Evolutionary conservation across 1,284 basidiomycete genomes (phyloP).

Genomic region (Sanguinoderma infundibulare): DNA sequence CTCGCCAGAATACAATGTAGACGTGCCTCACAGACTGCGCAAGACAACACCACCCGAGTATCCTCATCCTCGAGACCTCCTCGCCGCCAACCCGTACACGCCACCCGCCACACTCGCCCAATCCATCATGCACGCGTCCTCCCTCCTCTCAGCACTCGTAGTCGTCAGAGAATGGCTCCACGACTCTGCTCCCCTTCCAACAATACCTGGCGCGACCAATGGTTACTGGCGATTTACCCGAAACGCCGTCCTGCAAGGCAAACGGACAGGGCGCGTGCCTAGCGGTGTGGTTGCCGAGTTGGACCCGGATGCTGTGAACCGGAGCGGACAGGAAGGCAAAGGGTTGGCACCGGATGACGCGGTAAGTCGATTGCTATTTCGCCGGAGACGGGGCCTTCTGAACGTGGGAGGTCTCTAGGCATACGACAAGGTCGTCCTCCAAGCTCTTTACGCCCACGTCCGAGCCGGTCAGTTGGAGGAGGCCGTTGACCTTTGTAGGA

Average conservation of each 20-base stretch:
- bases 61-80: conserved; percentile 54
- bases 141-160: conserved; percentile 72
- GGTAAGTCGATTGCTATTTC: conserved; percentile 45
- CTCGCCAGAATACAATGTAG: background rate
- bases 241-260: conserved; percentile 66
- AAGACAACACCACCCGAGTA: conserved; percentile 56
- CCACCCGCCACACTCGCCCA: conserved; percentile 77
- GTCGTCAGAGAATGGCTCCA: conserved; percentile 86
- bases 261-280: conserved; percentile 53
- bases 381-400: background rate
- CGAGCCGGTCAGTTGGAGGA: conserved; percentile 84
- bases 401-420: conserved; percentile 47
- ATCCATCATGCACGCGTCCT: conserved; percentile 67
- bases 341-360: conserved; percentile 74
- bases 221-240: conserved; percentile 87
- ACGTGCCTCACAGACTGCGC: conserved; percentile 49
- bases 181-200: conserved; percentile 57
- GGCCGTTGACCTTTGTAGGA: conserved; percentile 83
- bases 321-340: conserved; percentile 49
- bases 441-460: conserved; percentile 79
- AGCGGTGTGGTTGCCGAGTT: conserved; percentile 64
- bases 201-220: conserved; percentile 69
- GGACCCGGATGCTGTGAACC: conserved; percentile 73
- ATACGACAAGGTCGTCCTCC: conserved; percentile 77
- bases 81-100: conserved; percentile 76